Evolutionary conservation across 305 asterid species (phyloP).

Genomic region (Fraxinus greggii): DNA sequence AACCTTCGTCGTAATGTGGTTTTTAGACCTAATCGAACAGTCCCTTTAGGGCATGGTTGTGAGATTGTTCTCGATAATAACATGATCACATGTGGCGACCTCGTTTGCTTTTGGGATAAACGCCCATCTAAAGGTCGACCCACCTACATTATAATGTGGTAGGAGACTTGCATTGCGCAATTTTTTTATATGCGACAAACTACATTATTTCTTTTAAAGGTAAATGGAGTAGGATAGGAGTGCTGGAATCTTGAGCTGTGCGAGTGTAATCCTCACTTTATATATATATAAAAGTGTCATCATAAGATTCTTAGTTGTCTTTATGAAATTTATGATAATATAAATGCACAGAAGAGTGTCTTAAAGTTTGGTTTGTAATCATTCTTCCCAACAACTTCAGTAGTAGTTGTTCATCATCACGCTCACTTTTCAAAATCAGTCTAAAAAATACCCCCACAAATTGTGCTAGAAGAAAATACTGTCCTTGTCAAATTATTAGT

Average conservation of each 20-base stretch:
- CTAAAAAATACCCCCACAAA: not conserved
- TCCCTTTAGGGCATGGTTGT: not conserved
- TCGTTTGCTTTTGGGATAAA: not conserved
- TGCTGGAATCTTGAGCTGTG: not conserved
- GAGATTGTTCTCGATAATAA: not conserved
- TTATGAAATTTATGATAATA: conserved; percentile 20
- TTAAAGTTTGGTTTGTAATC: conserved; percentile 37
- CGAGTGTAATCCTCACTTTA: not conserved
- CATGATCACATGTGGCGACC: not conserved
- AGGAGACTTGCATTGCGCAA: not conserved
- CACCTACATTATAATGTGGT: not conserved
- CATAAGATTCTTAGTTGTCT: conserved; percentile 28
- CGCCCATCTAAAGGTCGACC: not conserved
- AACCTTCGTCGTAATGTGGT: not conserved
- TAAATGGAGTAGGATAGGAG: not conserved
- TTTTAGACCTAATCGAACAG: not conserved
- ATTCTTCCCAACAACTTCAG: conserved; percentile 40
- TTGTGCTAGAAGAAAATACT: not conserved
- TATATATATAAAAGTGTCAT: conserved; percentile 1
- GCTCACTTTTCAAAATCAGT: not conserved
- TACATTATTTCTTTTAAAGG: not conserved
- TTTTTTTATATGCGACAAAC: not conserved
- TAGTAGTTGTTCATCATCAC: conserved; percentile 13
- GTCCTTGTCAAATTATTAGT: not conserved
- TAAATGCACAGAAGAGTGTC: conserved; percentile 16